Percentiles rank a stretch among this genome's conserved stretches.
phyloP scores from a whole-genome alignment of 441 rosid genomes.

The Manihot esculenta region DNA sequence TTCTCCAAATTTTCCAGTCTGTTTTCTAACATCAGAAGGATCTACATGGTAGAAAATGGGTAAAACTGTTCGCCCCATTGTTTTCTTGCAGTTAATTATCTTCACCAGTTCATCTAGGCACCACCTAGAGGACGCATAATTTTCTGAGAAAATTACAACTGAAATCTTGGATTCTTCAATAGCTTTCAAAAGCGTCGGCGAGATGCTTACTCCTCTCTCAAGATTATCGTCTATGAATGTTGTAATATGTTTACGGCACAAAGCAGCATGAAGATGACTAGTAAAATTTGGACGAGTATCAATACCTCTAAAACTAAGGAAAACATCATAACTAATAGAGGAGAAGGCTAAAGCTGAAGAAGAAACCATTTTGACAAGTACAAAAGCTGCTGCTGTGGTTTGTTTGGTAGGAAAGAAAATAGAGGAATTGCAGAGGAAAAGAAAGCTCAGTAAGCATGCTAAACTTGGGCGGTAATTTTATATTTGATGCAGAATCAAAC shows the following conservation, averaged over 20 bases:
- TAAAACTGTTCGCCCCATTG: neutral
- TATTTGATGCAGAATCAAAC: too few species aligned
- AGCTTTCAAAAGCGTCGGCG: neutral
- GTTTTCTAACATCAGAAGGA: neutral
- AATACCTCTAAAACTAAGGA: too few species aligned
- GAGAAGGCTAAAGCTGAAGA: too few species aligned
- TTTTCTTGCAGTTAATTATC: neutral
- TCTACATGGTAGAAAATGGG: constrained; percentile 2
- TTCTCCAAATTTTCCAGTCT: neutral
- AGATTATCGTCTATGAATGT: neutral
- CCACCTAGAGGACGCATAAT: constrained; percentile 1
- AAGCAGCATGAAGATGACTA: neutral
- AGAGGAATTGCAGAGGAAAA: too few species aligned
- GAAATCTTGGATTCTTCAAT: constrained; percentile 5
- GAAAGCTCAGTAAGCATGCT: too few species aligned
- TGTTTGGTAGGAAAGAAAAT: too few species aligned
- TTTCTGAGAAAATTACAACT: neutral
- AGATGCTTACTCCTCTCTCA: neutral
- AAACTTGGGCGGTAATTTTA: too few species aligned
- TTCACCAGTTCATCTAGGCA: neutral
- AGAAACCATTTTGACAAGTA: too few species aligned
- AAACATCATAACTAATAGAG: too few species aligned
- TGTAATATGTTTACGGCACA: neutral
- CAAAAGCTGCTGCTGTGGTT: too few species aligned
- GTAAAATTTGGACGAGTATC: neutral